phyloP scores from a whole-genome alignment of 768 basidiomycete genomes.

The Steccherinum ochraceum region DNA sequence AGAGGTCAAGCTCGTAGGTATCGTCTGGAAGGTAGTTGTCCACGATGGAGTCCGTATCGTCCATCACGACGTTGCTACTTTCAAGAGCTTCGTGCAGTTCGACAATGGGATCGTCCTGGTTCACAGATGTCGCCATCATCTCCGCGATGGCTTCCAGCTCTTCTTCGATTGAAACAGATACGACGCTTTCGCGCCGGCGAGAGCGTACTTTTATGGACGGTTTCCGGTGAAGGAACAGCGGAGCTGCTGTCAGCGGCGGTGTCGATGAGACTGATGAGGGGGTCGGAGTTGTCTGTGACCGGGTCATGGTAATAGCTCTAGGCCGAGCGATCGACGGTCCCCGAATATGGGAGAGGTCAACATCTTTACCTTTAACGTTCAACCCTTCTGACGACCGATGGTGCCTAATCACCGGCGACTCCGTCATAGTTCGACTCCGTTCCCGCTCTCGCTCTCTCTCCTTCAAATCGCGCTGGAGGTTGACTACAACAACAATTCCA shows the following conservation, averaged over 20 bases:
- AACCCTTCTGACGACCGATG: not conserved
- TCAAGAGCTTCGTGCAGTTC: slow-evolving; percentile 2
- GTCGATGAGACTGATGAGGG: not conserved
- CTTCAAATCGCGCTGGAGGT: no score
- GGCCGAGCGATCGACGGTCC: not conserved
- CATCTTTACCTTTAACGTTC: not conserved
- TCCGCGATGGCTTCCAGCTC: slow-evolving; percentile 49
- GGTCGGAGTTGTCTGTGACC: not conserved
- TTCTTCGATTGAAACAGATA: slow-evolving; percentile 42
- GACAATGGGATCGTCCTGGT: slow-evolving; percentile 8
- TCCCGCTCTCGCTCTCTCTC: no score
- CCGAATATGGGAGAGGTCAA: not conserved
- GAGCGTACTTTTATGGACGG: slow-evolving; percentile 15
- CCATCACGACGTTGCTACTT: slow-evolving; percentile 14
- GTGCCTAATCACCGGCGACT: not conserved
- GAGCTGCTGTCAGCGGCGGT: not conserved
- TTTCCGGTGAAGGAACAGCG: slow-evolving; percentile 4
- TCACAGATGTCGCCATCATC: slow-evolving; percentile 29
- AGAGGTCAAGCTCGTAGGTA: not conserved
- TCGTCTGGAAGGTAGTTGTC: not conserved
- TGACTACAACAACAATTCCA: no score
- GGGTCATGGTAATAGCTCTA: not conserved
- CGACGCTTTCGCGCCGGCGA: slow-evolving; percentile 32
- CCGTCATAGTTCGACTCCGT: not conserved
- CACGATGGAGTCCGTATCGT: slow-evolving; percentile 20